These are phyloP conservation scores for Exophiala bonariae DNA, from an alignment of 2,329 filamentous ascomycete genomes.

Conservation along the genomic window DNA sequence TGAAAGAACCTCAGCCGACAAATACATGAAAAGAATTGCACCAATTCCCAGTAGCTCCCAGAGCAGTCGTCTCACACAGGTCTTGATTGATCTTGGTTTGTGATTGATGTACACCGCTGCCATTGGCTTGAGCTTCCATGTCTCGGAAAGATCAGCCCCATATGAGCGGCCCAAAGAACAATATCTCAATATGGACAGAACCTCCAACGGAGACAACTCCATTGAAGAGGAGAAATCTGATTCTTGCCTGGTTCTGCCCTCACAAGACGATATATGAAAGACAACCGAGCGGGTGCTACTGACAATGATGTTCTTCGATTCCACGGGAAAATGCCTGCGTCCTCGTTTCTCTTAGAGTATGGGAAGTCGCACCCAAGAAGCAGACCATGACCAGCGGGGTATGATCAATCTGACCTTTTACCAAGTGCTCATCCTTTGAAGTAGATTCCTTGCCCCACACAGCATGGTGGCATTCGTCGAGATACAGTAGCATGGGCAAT, in stretches of 20 bases:
- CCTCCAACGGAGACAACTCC: conserved; percentile 10
- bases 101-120: conserved; percentile 22
- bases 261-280: conserved; percentile 4
- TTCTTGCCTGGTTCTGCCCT: conserved; percentile 18
- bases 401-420: conserved; percentile 30
- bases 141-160: conserved; percentile 20
- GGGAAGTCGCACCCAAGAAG: not conserved
- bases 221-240: conserved; percentile 4
- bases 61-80: not conserved
- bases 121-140: conserved; percentile 23
- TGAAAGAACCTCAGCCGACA: too few relatives aligned
- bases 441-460: not conserved
- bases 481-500: too few relatives aligned
- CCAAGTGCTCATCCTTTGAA: conserved; percentile 27
- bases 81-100: too few relatives aligned
- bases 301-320: not conserved
- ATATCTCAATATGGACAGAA: conserved; percentile 21
- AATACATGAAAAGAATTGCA: not conserved
- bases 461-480: too few relatives aligned
- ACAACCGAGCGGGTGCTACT: conserved; percentile 9
- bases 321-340: not conserved
- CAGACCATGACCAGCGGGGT: conserved; percentile 6
- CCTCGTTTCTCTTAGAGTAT: not conserved
- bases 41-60: not conserved
- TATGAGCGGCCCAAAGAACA: conserved; percentile 15